Base-by-base conservation (phyloP, 176 grass and related monocot genomes). In the Rhipidocladum racemiflorum region DNA sequence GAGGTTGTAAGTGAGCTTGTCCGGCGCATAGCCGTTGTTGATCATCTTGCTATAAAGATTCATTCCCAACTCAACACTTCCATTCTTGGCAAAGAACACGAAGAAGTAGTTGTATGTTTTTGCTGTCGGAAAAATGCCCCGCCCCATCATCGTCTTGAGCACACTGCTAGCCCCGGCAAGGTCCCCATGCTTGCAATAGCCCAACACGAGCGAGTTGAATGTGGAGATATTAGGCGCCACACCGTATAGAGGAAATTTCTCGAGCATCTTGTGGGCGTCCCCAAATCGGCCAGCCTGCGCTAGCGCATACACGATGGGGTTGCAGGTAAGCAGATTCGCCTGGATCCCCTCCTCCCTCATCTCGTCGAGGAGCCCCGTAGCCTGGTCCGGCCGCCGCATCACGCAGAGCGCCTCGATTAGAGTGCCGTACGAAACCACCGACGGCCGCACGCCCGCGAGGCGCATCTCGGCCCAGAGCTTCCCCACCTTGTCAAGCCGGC, bases 21-120 rank as follows among this genome's bases (percentile, higher is more conserved):
- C 87, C 0, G 87, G 87, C 3, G 53, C 76, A 51, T 97, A 93
- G 36, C 94, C 94, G 27, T 81, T 89, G 69, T 55, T 66, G 63
- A 97, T 18, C 89, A 97, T 97, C 87, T 97, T 97, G 27, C 6
- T 89, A 40, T 93, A 93, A 30, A 97, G 89, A 61, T 97, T 93
- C 91, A 97, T 97, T 25, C 84, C 94, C 73, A 87, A 75, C 56
- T 97, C 89, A 17, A 90, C 72, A 65, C 74, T 93, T 5, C 78
- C 75, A 21, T 72, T 88, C 70, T 73, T 93, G 66, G 89, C 67
- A 54, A 91, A 97, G 72, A 86, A 84, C 67, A 78, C 77, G 73
- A 97, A 91, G 79, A 97, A 93, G 45, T 97, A 93, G 57, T 93
- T 93, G 82, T 97, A 97, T 3, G 91, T 97, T 57, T 79, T 93